Evolutionary conservation across 169 alveolate genomes (phyloP).

Genomic region (Eimeria maxima): DNA sequence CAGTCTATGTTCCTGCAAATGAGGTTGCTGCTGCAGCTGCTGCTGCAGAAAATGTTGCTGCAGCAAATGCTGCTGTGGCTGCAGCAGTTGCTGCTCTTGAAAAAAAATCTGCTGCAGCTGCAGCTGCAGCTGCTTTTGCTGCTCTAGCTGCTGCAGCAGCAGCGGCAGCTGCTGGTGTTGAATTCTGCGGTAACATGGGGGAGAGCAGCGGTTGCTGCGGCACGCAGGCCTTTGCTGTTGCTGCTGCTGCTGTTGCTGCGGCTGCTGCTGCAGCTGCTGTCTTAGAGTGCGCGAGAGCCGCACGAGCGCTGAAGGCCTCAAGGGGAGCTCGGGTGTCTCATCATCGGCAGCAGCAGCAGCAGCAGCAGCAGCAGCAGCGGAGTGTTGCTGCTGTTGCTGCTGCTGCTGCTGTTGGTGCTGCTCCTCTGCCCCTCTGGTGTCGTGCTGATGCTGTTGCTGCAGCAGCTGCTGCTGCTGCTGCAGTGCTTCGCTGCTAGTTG

Average conservation of each 20-base stretch:
- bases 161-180: slow-evolving; percentile 31
- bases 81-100: neutral
- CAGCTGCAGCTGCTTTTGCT: neutral
- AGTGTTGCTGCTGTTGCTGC: slow-evolving; percentile 25
- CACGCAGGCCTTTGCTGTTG: neutral
- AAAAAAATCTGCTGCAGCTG: neutral
- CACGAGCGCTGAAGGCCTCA: slow-evolving; percentile 30
- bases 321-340: neutral
- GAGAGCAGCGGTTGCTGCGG: neutral
- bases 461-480: slow-evolving; percentile 16
- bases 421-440: no score
- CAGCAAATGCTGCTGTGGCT: neutral
- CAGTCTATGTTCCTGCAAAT: no score
- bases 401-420: slow-evolving; percentile 39
- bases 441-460: slow-evolving; percentile 61
- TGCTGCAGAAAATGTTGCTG: neutral
- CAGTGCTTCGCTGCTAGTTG: no score
- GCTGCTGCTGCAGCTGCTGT: slow-evolving; percentile 13
- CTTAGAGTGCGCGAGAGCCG: neutral
- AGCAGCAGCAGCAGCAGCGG: neutral
- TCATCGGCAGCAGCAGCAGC: slow-evolving; percentile 1
- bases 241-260: slow-evolving; percentile 39
- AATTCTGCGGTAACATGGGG: neutral
- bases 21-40: neutral
- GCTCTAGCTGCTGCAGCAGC: neutral